Percentiles rank a stretch among this genome's conserved stretches.
These are phyloP conservation scores for Poa pratensis DNA, from an alignment of 176 grass and related monocot genomes.

Conservation along the genomic window DNA sequence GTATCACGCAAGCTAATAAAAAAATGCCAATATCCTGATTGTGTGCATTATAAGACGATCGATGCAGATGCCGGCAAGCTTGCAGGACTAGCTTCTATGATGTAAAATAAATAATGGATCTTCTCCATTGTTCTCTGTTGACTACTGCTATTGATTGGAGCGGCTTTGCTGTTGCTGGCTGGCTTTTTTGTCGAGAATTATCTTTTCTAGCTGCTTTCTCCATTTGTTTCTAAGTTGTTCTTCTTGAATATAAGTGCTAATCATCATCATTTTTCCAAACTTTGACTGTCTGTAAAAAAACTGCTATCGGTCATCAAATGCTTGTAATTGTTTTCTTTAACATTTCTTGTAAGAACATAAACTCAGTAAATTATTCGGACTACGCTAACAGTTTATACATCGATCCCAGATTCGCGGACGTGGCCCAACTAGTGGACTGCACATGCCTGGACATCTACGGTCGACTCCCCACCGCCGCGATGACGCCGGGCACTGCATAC, in stretches of 20 bases:
- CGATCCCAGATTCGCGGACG: conserved; percentile 37
- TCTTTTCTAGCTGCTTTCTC: background rate
- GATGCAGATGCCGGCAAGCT: background rate
- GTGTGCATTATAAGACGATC: background rate
- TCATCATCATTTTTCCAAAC: background rate
- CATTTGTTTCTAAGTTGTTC: background rate
- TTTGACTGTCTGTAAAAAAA: background rate
- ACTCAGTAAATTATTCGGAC: background rate
- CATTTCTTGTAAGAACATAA: too few species aligned
- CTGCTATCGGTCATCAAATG: too few species aligned
- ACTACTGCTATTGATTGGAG: background rate
- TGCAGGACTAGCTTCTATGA: background rate
- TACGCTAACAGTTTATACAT: too few species aligned
- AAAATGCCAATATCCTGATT: background rate
- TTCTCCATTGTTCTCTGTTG: background rate
- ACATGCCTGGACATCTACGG: conserved; percentile 47
- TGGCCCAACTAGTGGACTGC: conserved; percentile 46
- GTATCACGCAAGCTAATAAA: background rate
- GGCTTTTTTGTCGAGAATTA: too few species aligned
- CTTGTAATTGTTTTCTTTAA: too few species aligned
- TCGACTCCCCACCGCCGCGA: background rate
- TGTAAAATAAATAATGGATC: background rate
- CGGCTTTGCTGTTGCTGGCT: background rate
- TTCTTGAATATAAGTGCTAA: background rate
- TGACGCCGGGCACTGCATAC: conserved; percentile 42